A percentile compares a stretch with the other conserved stretches of the same genome.
Evolutionary conservation across 2,329 filamentous ascomycete genomes (phyloP).

Genomic region (Neonectria punicea): DNA sequence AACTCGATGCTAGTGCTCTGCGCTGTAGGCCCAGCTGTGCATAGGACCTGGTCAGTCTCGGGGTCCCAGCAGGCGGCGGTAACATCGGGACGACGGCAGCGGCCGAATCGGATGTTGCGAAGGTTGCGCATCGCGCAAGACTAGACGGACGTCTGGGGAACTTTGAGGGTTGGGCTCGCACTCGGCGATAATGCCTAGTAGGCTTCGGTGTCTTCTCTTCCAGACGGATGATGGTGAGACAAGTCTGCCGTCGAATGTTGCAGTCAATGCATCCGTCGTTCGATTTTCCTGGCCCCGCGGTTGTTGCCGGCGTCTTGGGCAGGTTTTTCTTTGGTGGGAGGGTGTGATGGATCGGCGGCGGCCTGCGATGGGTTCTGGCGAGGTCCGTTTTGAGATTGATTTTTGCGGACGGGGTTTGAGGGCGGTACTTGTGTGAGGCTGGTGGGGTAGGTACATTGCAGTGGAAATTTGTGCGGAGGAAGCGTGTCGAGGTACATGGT

Average conservation of each 20-base stretch:
- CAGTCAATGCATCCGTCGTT: slow-evolving; percentile 39
- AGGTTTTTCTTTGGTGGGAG: slow-evolving; percentile 19
- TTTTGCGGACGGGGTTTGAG: slow-evolving; percentile 31
- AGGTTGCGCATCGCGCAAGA: slow-evolving; percentile 81
- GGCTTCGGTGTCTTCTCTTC: not conserved
- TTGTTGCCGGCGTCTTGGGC: slow-evolving; percentile 30
- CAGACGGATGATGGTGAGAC: slow-evolving; percentile 30
- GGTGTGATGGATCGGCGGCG: slow-evolving; percentile 41
- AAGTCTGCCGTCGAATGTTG: slow-evolving; percentile 21
- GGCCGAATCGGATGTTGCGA: slow-evolving; percentile 77
- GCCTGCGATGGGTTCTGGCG: slow-evolving; percentile 35
- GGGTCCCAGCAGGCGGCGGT: slow-evolving; percentile 89
- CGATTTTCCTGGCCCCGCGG: slow-evolving; percentile 32
- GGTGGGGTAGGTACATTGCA: slow-evolving; percentile 9
- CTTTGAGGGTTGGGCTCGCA: slow-evolving; percentile 7
- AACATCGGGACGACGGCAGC: slow-evolving; percentile 71
- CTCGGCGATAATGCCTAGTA: not conserved
- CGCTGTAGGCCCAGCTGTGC: slow-evolving; percentile 83
- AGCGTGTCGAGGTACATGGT: slow-evolving; percentile 27
- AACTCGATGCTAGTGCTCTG: slow-evolving; percentile 79
- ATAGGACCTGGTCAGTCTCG: slow-evolving; percentile 79
- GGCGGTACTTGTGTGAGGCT: slow-evolving; percentile 23
- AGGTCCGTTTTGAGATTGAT: slow-evolving; percentile 43
- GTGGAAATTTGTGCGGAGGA: not conserved
- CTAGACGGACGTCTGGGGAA: not conserved